Conservation (phyloP, 306 rosid species). For the Lathyrus aphaca region DNA sequence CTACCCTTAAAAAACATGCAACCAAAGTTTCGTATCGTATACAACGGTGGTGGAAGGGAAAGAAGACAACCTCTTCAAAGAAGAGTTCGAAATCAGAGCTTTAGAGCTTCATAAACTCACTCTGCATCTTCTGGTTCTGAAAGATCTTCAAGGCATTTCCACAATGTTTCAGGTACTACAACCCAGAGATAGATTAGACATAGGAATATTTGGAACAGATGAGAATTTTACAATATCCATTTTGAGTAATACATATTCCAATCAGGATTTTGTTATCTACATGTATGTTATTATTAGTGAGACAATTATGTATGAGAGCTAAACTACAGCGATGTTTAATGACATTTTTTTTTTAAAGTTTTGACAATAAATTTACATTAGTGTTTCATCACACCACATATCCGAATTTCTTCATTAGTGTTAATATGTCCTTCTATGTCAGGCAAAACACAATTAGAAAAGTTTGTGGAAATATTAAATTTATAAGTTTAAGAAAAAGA, state of each 20-base stretch:
- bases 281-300: conserved; percentile 34
- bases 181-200: conserved; percentile 18
- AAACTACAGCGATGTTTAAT: conserved; percentile 1
- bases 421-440: too few species aligned
- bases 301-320: conserved; percentile 12
- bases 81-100: conserved; percentile 75
- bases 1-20: conserved; percentile 70
- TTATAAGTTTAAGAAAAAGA: too few species aligned
- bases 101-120: conserved; percentile 40
- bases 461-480: too few species aligned
- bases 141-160: conserved; percentile 31
- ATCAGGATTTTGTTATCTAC: conserved; percentile 29
- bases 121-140: conserved; percentile 16
- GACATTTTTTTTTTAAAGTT: not conserved
- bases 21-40: conserved; percentile 54
- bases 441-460: too few species aligned
- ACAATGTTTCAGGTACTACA: conserved; percentile 19
- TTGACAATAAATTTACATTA: conserved; percentile 18
- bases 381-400: not conserved
- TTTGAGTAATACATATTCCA: conserved; percentile 28
- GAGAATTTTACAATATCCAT: conserved; percentile 32
- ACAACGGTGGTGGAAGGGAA: conserved; percentile 66
- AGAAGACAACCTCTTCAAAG: conserved; percentile 51
- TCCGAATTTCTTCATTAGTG: too few species aligned
- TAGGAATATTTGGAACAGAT: conserved; percentile 26